Percentiles rank a stretch among this genome's conserved stretches.
These are phyloP conservation scores for Plasmodium vinckei DNA, from an alignment of 169 alveolate genomes.

Conservation along the genomic window DNA sequence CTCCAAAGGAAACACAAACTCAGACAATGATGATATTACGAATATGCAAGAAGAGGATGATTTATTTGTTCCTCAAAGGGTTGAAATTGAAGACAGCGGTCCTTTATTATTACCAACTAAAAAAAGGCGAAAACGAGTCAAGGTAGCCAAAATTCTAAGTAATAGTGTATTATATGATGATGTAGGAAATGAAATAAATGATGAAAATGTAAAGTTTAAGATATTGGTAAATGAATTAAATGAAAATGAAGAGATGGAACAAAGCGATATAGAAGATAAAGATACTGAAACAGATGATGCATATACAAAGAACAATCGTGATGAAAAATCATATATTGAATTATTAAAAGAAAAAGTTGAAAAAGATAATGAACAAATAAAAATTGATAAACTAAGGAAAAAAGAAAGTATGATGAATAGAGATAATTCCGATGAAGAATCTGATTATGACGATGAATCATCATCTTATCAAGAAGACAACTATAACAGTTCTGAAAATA, in stretches of 20 bases:
- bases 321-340: constrained; percentile 42
- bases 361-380: constrained; percentile 38
- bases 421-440: constrained; percentile 9
- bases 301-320: neutral
- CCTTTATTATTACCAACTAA: constrained; percentile 53
- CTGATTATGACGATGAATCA: neutral
- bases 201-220: constrained; percentile 45
- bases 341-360: constrained; percentile 36
- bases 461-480: no score
- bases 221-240: constrained; percentile 55
- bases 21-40: neutral
- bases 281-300: constrained; percentile 15
- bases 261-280: neutral
- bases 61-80: constrained; percentile 33
- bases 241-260: constrained; percentile 14
- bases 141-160: constrained; percentile 51
- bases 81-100: constrained; percentile 26
- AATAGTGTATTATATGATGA: constrained; percentile 64
- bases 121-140: constrained; percentile 57
- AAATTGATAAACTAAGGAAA: constrained; percentile 32
- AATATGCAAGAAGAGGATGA: constrained; percentile 22
- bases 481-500: no score
- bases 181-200: constrained; percentile 62
- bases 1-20: neutral
- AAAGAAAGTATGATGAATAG: constrained; percentile 7